Evolutionary conservation across 2,329 filamentous ascomycete genomes (phyloP), one percentile per base, ranked within the genome.

Genomic region (Alternaria dauci): DNA sequence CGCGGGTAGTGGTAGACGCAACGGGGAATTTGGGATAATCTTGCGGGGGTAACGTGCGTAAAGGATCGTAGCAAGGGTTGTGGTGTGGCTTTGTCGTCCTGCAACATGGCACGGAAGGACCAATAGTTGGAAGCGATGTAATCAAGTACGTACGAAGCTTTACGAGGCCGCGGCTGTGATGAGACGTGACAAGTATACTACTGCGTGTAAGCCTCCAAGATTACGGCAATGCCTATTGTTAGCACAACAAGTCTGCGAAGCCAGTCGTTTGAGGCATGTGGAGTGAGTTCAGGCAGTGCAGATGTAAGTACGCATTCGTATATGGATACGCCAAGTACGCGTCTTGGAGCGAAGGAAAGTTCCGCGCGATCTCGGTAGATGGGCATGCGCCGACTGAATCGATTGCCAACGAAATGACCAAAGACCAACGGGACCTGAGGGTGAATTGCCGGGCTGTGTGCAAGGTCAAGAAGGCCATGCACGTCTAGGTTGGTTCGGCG

Each of bases 1-100:
- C 60, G 58, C 32, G 55, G 32, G 16, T 41, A 38, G 52, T 42
- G 30, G 47, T 42, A 12, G 30, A 32, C 38, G 36, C 32, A 43
- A 25, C 44, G 18, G 28, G 53, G 38, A 32, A 41, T 39, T 46
- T 8, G 44, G 32, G 60, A 38, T 36, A 51, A 32, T 47, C 26
- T 57, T 61, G 58, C 58, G 53, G 58, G 26, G 30, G 42, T 14
- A 36, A 30, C 25, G 28, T 38, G 39, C n/a, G 52, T 36, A 43
- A 14, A 47, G 41, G 55, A 48, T 36, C 46, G 16, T 14, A 48
- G 46, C 46, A 32, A 36, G 48, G 32, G 48, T 52, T 51, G 23
- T 16, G 28, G 50, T 38, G 50, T n/a, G 50, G 23, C 34, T 28
- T 12, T 41, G 50, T 5, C 18, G 34, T 30, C 20, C 36, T 52